Evolutionary conservation across 106 monocot genomes (phyloP).

Genomic region (Dendrobium huoshanense): DNA sequence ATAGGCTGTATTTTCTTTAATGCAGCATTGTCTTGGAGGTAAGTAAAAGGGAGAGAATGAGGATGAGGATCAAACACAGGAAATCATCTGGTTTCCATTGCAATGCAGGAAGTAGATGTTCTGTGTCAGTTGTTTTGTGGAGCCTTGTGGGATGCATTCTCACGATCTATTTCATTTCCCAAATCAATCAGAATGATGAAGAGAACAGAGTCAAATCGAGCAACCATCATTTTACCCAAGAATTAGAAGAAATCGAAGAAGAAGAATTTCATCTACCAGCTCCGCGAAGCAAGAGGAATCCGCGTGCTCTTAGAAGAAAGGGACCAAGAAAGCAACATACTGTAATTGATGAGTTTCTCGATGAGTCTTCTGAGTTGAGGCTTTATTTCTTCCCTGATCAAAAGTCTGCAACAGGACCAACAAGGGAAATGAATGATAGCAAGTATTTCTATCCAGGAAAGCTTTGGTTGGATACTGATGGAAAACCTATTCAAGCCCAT

Average conservation of each 20-base stretch:
- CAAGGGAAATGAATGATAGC: constrained; percentile 42
- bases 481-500: constrained; percentile 94
- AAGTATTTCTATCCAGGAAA: constrained; percentile 69
- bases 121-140: constrained; percentile 39
- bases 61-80: constrained; percentile 70
- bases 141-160: constrained; percentile 46
- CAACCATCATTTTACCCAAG: constrained; percentile 20
- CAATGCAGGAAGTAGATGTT: constrained; percentile 66
- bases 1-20: background rate
- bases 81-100: constrained; percentile 72
- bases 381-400: constrained; percentile 68
- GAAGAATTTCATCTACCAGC: constrained; percentile 59
- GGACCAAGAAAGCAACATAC: constrained; percentile 56
- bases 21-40: constrained; percentile 37
- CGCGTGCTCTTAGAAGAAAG: constrained; percentile 57
- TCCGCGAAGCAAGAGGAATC: constrained; percentile 42
- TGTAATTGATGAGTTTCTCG: constrained; percentile 70
- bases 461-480: constrained; percentile 83
- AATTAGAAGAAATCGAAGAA: constrained; percentile 74
- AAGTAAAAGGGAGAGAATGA: constrained; percentile 38
- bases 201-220: constrained; percentile 21
- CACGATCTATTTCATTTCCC: constrained; percentile 44
- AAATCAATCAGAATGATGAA: constrained; percentile 21
- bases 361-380: constrained; percentile 75
- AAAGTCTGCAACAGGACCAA: constrained; percentile 41